Percentiles rank a stretch among this genome's conserved stretches.
These are phyloP conservation scores for Phellopilus nigrolimitatus DNA, from an alignment of 1,284 basidiomycete species.

Conservation along the genomic window DNA sequence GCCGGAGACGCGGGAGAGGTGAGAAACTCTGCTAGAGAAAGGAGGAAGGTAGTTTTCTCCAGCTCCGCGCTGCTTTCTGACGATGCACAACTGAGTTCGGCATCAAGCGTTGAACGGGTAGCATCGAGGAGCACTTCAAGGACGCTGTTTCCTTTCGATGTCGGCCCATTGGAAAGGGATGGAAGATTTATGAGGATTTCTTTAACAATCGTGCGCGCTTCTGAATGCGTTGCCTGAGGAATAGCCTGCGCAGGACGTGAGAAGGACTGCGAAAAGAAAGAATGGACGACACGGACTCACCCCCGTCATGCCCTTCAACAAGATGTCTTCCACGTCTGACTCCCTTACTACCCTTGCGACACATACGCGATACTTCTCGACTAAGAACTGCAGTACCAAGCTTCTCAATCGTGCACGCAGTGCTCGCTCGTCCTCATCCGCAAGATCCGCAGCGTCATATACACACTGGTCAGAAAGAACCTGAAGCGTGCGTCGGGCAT, in stretches of 20 bases:
- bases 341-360: slow-evolving; percentile 42
- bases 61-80: neutral
- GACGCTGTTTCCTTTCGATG: slow-evolving; percentile 35
- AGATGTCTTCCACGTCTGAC: slow-evolving; percentile 42
- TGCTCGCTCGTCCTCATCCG: slow-evolving; percentile 50
- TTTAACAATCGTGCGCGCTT: slow-evolving; percentile 46
- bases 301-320: slow-evolving; percentile 45
- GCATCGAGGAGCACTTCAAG: slow-evolving; percentile 42
- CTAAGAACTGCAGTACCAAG: slow-evolving; percentile 56
- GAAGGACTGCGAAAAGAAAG: neutral
- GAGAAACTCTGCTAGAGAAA: no score
- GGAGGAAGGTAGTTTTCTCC: neutral
- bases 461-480: slow-evolving; percentile 66
- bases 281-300: slow-evolving; percentile 31
- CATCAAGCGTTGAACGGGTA: slow-evolving; percentile 34
- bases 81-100: slow-evolving; percentile 26
- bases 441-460: slow-evolving; percentile 43
- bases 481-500: slow-evolving; percentile 52
- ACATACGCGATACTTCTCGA: slow-evolving; percentile 44
- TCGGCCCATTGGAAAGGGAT: slow-evolving; percentile 31
- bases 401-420: slow-evolving; percentile 52
- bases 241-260: slow-evolving; percentile 39
- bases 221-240: slow-evolving; percentile 36
- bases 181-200: slow-evolving; percentile 48
- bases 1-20: neutral